Conservation (phyloP, 495 filamentous ascomycete genomes). For the Ramalina intermedia region DNA sequence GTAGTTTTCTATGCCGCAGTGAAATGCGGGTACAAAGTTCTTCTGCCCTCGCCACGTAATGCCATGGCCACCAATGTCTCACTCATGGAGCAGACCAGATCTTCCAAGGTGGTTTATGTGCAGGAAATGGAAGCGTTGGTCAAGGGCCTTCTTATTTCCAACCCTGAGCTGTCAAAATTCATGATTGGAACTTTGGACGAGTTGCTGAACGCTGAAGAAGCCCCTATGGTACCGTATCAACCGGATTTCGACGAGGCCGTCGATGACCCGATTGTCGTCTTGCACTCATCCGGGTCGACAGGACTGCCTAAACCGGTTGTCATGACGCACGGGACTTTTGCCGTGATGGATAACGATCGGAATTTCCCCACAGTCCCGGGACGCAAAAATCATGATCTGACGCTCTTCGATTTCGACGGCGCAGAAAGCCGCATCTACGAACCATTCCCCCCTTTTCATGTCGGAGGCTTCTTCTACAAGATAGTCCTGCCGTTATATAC, state of each 20-base stretch:
- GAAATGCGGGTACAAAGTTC: constrained; percentile 23
- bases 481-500: constrained; percentile 6
- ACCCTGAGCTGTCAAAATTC: neutral
- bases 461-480: neutral
- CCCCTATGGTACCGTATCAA: constrained; percentile 6
- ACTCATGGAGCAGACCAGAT: constrained; percentile 12
- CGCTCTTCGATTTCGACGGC: constrained; percentile 15
- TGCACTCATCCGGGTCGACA: constrained; percentile 17
- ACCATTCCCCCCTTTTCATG: constrained; percentile 19
- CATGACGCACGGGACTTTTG: constrained; percentile 16
- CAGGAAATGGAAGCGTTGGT: constrained; percentile 3
- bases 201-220: constrained; percentile 2
- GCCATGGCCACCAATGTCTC: constrained; percentile 8
- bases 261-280: constrained; percentile 14
- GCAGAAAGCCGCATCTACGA: constrained; percentile 13
- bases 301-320: constrained; percentile 17
- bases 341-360: constrained; percentile 20
- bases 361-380: constrained; percentile 16
- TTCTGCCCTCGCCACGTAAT: constrained; percentile 14
- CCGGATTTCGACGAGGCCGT: constrained; percentile 1
- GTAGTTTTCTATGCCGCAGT: constrained; percentile 20
- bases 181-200: constrained; percentile 1
- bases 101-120: constrained; percentile 11
- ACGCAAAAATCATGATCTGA: constrained; percentile 14
- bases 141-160: neutral